Base-by-base conservation (phyloP, 2,329 filamentous ascomycete species). In the Raffaelea ambrosiae region DNA sequence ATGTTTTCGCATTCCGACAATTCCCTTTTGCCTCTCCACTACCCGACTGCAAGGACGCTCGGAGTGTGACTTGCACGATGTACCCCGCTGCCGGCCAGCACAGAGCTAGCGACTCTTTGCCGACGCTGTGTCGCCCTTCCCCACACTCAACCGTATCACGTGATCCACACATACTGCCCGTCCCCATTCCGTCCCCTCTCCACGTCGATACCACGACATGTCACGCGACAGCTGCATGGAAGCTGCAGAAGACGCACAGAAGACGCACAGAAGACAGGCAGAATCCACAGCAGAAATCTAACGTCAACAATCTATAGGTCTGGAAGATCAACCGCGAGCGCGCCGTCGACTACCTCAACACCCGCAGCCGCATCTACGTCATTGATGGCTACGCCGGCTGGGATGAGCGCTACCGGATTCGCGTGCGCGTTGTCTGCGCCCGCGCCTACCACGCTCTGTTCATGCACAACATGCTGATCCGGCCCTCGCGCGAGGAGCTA, bases 401-500 rank as follows among this genome's bases (percentile, higher is more conserved):
- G 93, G 93, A 98, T 61, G 85, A 94, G 76, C 90, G 93, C 69
- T 98, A 98, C 78, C 81, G 90, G 58, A 97, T 98, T 73, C 87
- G 84, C 62, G 93, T 98, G 61, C 90, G 93, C 63, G 91, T 98
- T 56, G 90, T 98, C 65, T 98, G 93, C 74, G 93, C 93, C 58
- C 90, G 93, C 66, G 93, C 93, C 70, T 98, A 98, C 79, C 93
- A 98, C 79, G 93, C 93, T 54, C 82, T 98, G 56, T 98, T 98
- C 83, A 98, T 98, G 93, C 88, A 90, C 66, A 98, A 98, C 79
- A 98, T 98, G 93, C 86, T 98, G 65, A 98, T 98, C 76, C 86
- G 93, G 59, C 93, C 93, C 54, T 76, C 83, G 46, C 81, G 80
- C 54, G 87, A 94, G 71, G 90, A 98, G 76, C 84, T 98, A 48